Base-by-base conservation (phyloP, 2,329 filamentous ascomycete species). In the Rosellinia necatrix region DNA sequence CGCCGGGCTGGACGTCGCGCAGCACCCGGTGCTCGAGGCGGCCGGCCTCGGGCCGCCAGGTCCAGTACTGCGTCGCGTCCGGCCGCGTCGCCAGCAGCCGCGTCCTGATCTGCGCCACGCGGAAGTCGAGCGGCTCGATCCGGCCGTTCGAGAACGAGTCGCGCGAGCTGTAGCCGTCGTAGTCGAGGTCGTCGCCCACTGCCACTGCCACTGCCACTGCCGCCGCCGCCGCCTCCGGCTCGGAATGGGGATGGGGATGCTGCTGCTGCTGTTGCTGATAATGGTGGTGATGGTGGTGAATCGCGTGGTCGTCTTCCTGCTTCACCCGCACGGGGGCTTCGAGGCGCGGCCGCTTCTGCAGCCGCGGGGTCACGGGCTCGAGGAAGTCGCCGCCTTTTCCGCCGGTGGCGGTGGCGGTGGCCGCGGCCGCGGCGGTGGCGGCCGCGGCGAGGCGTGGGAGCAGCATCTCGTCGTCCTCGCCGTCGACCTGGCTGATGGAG, bases 11-110 rank as follows among this genome's bases (percentile, higher is more conserved):
- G 3, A 74, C 71, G 13, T 78, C 74, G 40, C 75, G 76, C 4
- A 84, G 72, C 1, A 83, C 77, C 63, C 83, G 81, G 60, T 84
- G 81, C 70, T 83, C 78, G 49, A 84, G 80, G 43, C 71, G 62
- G 19, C 67, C 63, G 49, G 71, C 71, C 12, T 72, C 71, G 6
- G 66, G 64, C 25, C 74, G 68, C 76, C 77, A 84, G 46, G 80
- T 79, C 80, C 80, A 82, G 69, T 83, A 84, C 64, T 84, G 81
- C 10, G 79, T 82, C 4, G 81, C 77, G 10, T 72, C 64, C 2
- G 72, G 68, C 49, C 77, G 78, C 19, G 76, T 81, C 1, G 80
- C 78, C 47, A 77, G 73, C 9, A 71, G 60, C 12, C 71, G 69
- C 2, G 78, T 79, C 70, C 82, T 82, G 62, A 85, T 75, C 60